Evolutionary conservation across 2,329 filamentous ascomycete genomes (phyloP).

Genomic region (Elsinoe batatas): DNA sequence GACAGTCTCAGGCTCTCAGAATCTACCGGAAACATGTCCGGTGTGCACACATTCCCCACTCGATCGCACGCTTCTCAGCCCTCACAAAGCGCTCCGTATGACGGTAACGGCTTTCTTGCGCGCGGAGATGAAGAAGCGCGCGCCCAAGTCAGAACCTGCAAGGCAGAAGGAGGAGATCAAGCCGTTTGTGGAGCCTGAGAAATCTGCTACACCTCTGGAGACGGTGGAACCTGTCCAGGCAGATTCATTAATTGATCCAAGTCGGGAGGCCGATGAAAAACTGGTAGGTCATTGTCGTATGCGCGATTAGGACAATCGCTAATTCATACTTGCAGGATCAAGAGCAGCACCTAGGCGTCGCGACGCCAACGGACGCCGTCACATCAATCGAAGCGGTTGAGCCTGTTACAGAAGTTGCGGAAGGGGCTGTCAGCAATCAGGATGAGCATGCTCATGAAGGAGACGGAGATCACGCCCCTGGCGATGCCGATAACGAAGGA

Average conservation of each 20-base stretch:
- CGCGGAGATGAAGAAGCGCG: conserved; percentile 72
- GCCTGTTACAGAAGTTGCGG: too few relatives aligned
- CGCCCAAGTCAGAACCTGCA: background rate
- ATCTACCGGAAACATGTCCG: conserved; percentile 63
- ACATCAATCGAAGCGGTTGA: too few relatives aligned
- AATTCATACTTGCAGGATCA: too few relatives aligned
- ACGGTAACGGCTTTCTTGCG: conserved; percentile 87
- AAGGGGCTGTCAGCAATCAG: too few relatives aligned
- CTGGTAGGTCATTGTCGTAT: background rate
- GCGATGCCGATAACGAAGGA: conserved; percentile 12
- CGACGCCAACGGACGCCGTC: too few relatives aligned
- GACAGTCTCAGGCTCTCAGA: conserved; percentile 54
- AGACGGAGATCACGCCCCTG: background rate
- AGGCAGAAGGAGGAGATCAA: background rate
- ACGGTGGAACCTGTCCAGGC: background rate
- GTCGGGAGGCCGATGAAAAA: background rate
- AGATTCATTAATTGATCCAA: too few relatives aligned
- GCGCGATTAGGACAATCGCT: too few relatives aligned
- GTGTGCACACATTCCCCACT: conserved; percentile 89
- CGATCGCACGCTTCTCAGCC: conserved; percentile 73
- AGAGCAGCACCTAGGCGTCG: too few relatives aligned
- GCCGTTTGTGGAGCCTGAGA: background rate
- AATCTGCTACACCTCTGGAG: background rate
- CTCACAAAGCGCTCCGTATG: conserved; percentile 81
- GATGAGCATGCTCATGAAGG: conserved; percentile 8